Evolutionary conservation across 768 basidiomycete species (phyloP), one percentile per base, ranked within the genome.

Genomic region (Daedaleopsis sinensis): DNA sequence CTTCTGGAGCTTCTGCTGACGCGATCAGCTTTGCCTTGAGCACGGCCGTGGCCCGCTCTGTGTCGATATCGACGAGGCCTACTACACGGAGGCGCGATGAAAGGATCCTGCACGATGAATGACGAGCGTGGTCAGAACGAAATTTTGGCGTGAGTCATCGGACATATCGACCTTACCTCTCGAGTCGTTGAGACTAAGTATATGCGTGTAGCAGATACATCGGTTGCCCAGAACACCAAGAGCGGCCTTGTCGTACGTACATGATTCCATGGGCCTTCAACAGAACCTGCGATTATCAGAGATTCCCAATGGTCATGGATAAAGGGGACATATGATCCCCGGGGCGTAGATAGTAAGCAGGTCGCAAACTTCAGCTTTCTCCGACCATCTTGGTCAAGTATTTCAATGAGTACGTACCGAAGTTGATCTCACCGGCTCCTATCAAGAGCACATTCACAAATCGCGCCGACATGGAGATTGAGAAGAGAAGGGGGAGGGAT

Each of bases 351-450:
- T n/a, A n/a, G n/a, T n/a, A n/a, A n/a, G n/a, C n/a, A 19, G 21
- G 10, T n/a, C 36, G 35, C 10, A 24, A 27, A 13, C 27, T 9
- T 21, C 37, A 19, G 35, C 39, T 18, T 12, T 7, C 19, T 18
- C 9, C 10, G 21, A 35, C n/a, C 19, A 1, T 15, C 9, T 42
- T 5, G 39, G 10, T 16, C 9, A n/a, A 53, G 18, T 7, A 10
- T 42, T 42, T 2, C 11, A 42, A 43, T 49, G 47, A 47, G 16
- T 10, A 47, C 69, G 16, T 44, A 62, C 79, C 81, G 64, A 82
- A 82, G 76, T 80, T 81, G 76, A 82, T 81, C 71, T 81, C 79
- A 16, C 80, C 81, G 1, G 81, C 81, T n/a, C 81, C 81, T 58
- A 82, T 71, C 68, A 80, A 76, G 61, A 80, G 70, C 1, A 82